These are phyloP conservation scores for Eucalyptus guilfoylei DNA, from an alignment of 345 rosid species.

Conservation along the genomic window DNA sequence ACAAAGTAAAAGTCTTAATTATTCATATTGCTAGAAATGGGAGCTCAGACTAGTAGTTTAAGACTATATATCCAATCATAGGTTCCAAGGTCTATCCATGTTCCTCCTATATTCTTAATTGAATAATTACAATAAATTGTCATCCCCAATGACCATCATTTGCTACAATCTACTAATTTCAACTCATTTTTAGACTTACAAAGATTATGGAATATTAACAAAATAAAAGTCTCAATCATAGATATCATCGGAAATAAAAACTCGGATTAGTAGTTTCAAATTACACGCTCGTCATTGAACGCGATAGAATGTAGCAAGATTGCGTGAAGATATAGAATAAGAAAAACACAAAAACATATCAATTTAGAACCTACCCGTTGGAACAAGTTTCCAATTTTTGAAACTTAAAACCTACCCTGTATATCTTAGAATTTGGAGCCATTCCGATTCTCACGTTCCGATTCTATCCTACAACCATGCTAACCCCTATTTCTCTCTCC, in stretches of 20 bases:
- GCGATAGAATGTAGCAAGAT: fast-evolving
- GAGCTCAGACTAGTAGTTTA: no score
- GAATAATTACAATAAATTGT: fast-evolving
- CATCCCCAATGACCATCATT: fast-evolving
- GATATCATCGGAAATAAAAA: fast-evolving
- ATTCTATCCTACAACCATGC: no score
- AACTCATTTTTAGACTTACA: no score
- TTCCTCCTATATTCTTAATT: no score
- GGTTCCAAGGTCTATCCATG: fast-evolving
- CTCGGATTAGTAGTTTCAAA: fast-evolving
- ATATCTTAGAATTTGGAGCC: fast-evolving
- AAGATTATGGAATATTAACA: no score
- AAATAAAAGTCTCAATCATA: no score
- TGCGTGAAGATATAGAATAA: fast-evolving
- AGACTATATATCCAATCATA: fast-evolving
- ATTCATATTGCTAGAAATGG: no score
- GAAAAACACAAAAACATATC: fast-evolving
- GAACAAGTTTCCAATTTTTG: no score
- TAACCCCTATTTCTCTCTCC: no score
- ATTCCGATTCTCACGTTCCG: fast-evolving
- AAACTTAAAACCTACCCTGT: fast-evolving
- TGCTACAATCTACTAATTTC: fast-evolving
- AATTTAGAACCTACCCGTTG: fast-evolving
- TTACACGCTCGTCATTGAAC: fast-evolving
- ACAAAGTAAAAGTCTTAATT: no score